Conservation (phyloP, 495 filamentous ascomycete genomes). For the Entonaema liquescens region DNA sequence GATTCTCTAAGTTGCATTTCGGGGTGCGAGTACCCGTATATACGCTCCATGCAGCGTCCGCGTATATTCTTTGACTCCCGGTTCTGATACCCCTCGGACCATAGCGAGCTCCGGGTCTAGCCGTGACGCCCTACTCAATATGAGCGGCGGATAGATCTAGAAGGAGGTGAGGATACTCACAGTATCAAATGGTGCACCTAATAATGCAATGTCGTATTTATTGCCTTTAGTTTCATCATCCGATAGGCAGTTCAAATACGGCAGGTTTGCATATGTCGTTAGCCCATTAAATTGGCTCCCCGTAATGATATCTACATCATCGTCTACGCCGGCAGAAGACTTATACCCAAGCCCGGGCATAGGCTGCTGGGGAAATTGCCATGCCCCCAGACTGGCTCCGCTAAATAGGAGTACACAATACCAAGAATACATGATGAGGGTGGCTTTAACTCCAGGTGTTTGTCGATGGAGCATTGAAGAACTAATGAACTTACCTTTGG, state of each 20-base stretch:
- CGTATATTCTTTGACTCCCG: conserved; percentile 56
- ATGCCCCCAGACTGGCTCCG: conserved; percentile 7
- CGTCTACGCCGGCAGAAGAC: conserved; percentile 22
- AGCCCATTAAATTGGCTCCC: conserved; percentile 68
- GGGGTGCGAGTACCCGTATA: conserved; percentile 39
- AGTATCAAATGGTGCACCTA: conserved; percentile 69
- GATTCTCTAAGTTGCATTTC: background rate
- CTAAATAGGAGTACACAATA: conserved; percentile 8
- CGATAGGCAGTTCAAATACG: conserved; percentile 81
- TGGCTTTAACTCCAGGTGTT: background rate
- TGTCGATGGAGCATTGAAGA: too few relatives aligned
- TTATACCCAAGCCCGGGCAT: conserved; percentile 15
- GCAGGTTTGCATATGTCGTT: conserved; percentile 78
- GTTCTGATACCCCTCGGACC: conserved; percentile 83
- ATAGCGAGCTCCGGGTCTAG: conserved; percentile 80
- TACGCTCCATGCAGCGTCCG: conserved; percentile 42
- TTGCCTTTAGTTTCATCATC: conserved; percentile 65
- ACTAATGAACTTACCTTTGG: background rate
- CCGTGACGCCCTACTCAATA: conserved; percentile 42
- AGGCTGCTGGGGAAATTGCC: conserved; percentile 37
- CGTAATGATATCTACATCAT: conserved; percentile 39
- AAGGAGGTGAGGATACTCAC: conserved; percentile 30
- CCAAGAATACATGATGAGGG: conserved; percentile 10
- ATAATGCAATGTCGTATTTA: conserved; percentile 83
- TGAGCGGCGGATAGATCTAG: background rate